Evolutionary conservation across 2,329 filamentous ascomycete species (phyloP), one percentile per base, ranked within the genome.

Genomic region (Cordyceps cicadae): DNA sequence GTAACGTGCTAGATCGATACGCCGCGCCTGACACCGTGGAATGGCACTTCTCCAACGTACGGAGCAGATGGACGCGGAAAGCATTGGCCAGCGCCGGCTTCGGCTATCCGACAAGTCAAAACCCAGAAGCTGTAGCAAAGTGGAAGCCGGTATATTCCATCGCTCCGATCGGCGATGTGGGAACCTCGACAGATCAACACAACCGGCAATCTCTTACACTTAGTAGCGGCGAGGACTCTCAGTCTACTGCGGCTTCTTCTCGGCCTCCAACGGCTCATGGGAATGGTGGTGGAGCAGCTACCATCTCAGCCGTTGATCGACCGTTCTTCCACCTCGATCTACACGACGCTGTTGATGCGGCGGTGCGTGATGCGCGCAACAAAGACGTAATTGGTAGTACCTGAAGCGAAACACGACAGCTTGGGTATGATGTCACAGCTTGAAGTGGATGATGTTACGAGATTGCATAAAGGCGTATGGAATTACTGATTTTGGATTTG

Each of bases 61-160:
- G 73, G 62, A 84, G 83, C 66, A 77, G 78, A 9, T 86, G 83
- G 83, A 79, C 81, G 6, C 77, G 81, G 32, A 78, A 82, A 3
- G 81, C 83, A 0, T 76, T 86, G 0, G 77, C 81, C 0, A 75
- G 75, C 0, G 80, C 79, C 0, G 83, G 83, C 0, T 86, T 86
- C 62, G 83, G 83, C 0, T 78, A 74, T 59, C 77, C 71, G 0
- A 68, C 67, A 0, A 62, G 67, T 11, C 63, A 68, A 19, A 70
- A 71, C n/a, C 61, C 64, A 1, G 64, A 67, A 2, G 65, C 67
- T 1, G 53, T 73, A 2, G 63, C 63, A 2, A 66, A 66, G n/a
- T 75, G 72, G 72, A 67, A 64, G 1, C 69, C 70, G 0, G 67
- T 72, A 14, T 74, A 73, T 50, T 71, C 69, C 21, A 69, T 76